phyloP scores from a whole-genome alignment of 345 rosid species.

The Brassica juncea region DNA sequence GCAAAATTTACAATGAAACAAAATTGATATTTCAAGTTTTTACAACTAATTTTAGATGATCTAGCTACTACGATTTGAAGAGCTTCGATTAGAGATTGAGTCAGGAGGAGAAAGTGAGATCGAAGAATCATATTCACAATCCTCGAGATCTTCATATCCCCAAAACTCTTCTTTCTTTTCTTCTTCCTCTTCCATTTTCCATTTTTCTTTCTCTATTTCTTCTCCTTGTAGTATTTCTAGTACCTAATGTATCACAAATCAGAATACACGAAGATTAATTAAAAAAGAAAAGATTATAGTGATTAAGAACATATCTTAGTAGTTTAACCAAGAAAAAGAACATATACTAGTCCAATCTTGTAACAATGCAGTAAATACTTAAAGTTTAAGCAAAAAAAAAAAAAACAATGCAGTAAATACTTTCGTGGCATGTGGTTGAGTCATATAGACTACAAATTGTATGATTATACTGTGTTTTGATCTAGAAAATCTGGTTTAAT shows the following conservation, averaged over 20 bases:
- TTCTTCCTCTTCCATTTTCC: constrained; percentile 83
- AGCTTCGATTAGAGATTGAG: constrained; percentile 59
- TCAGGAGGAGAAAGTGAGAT: constrained; percentile 63
- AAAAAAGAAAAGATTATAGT: not conserved
- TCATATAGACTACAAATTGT: not conserved
- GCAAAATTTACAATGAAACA: constrained; percentile 36
- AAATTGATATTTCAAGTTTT: constrained; percentile 27
- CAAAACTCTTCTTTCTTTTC: constrained; percentile 75
- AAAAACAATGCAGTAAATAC: not conserved
- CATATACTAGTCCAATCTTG: not conserved
- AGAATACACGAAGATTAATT: not conserved
- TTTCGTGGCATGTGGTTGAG: constrained; percentile 6
- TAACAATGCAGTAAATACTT: constrained; percentile 1
- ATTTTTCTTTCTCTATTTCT: constrained; percentile 61
- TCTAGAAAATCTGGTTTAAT: constrained; percentile 8
- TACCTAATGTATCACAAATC: constrained; percentile 45
- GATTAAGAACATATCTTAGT: not conserved
- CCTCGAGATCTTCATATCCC: constrained; percentile 89
- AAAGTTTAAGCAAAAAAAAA: not conserved
- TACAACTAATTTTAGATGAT: constrained; percentile 28
- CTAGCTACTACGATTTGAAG: constrained; percentile 39
- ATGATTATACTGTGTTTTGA: not conserved
- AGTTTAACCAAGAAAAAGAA: not conserved
- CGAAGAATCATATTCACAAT: constrained; percentile 58
- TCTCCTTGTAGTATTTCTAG: constrained; percentile 64